A percentile compares a stretch with the other conserved stretches of the same genome.
These are phyloP conservation scores for Rhodomyrtus tomentosa DNA, from an alignment of 345 rosid species.

Conservation along the genomic window DNA sequence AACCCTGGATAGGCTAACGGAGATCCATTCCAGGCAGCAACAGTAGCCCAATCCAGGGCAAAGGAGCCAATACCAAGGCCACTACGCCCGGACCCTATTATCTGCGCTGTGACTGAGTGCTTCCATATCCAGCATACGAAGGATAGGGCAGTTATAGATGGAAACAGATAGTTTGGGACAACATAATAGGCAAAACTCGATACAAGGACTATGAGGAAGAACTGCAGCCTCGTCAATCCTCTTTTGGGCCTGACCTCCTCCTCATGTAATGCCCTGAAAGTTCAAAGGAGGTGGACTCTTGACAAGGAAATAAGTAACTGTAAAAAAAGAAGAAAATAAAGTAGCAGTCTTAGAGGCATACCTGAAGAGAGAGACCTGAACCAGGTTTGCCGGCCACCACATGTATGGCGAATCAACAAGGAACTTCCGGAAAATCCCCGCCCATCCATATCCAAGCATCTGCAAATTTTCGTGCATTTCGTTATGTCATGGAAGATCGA, in stretches of 20 bases:
- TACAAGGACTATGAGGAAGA: constrained; percentile 28
- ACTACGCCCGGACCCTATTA: constrained; percentile 18
- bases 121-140: constrained; percentile 33
- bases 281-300: not conserved
- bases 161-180: constrained; percentile 30
- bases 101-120: constrained; percentile 24
- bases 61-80: constrained; percentile 32
- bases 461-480: not conserved
- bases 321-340: not conserved
- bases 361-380: constrained; percentile 44
- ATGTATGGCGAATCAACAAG: constrained; percentile 33
- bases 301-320: not conserved
- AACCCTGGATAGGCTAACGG: constrained; percentile 20
- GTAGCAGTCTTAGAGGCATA: not conserved
- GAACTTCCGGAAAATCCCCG: constrained; percentile 24
- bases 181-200: constrained; percentile 39
- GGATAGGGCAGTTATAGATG: constrained; percentile 26
- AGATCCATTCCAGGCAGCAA: constrained; percentile 19
- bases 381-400: constrained; percentile 37
- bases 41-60: constrained; percentile 28
- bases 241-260: constrained; percentile 25
- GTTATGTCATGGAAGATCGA: too few relatives aligned
- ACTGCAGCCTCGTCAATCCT: constrained; percentile 35
- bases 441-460: constrained; percentile 27
- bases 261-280: constrained; percentile 37